Evolutionary conservation across 495 filamentous ascomycete species (phyloP).

Genomic region (Trichoderma asperelloides): DNA sequence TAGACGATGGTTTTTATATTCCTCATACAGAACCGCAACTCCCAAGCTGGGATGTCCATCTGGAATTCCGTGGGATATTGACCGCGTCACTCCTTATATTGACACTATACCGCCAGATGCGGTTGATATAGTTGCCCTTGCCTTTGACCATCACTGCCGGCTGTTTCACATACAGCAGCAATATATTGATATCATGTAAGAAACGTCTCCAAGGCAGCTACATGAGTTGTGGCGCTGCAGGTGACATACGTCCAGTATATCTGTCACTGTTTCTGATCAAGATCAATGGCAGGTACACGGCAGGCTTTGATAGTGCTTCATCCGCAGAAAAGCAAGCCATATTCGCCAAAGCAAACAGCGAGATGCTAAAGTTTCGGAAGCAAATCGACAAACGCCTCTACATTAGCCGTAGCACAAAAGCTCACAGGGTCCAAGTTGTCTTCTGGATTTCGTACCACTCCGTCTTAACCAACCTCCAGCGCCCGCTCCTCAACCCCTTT

Average conservation of each 20-base stretch:
- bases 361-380: background rate
- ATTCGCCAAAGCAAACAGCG: background rate
- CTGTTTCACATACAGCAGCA: background rate
- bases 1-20: background rate
- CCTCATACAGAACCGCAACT: background rate
- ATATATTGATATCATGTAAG: slow-evolving; percentile 1
- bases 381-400: background rate
- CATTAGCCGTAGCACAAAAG: background rate
- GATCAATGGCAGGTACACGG: background rate
- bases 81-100: background rate
- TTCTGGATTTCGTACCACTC: slow-evolving; percentile 10
- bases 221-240: too few relatives aligned
- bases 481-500: background rate
- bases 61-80: background rate
- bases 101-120: background rate
- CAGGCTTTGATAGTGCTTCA: background rate
- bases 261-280: background rate
- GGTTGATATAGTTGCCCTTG: background rate
- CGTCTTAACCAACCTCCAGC: background rate
- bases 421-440: background rate
- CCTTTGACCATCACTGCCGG: slow-evolving; percentile 8
- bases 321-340: slow-evolving; percentile 2
- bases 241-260: too few relatives aligned
- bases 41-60: background rate
- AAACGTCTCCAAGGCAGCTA: background rate